phyloP scores from a whole-genome alignment of 2,329 filamentous ascomycete genomes.

The Cercospora janseana region DNA sequence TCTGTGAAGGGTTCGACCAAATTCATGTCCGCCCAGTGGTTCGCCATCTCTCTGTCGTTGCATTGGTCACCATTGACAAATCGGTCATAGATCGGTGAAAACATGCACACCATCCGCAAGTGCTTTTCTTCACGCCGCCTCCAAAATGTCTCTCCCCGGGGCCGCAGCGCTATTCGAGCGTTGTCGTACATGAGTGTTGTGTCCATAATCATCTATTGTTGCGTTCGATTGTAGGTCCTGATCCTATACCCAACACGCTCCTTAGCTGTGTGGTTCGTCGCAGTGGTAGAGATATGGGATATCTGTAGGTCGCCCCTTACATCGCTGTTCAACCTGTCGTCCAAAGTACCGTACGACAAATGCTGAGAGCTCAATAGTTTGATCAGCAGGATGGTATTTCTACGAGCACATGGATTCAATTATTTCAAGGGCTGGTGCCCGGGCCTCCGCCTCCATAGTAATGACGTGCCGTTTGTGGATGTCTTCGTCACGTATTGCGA shows the following conservation, averaged over 20 bases:
- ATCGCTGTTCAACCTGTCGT: neutral
- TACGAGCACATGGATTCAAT: neutral
- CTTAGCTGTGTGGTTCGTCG: neutral
- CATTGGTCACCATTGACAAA: neutral
- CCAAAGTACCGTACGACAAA: neutral
- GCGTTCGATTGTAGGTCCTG: neutral
- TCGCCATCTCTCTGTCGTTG: neutral
- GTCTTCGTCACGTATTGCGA: conserved; percentile 47
- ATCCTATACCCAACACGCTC: neutral
- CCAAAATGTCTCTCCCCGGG: neutral
- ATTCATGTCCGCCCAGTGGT: neutral
- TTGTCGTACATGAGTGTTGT: neutral
- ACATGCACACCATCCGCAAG: neutral
- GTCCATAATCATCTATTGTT: neutral
- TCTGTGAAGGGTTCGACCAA: neutral
- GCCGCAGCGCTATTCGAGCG: neutral
- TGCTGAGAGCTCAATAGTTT: neutral
- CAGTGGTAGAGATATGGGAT: neutral
- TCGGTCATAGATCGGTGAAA: neutral
- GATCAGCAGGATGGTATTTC: neutral
- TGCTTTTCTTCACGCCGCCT: neutral
- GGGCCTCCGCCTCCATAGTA: conserved; percentile 1
- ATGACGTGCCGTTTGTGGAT: conserved; percentile 44
- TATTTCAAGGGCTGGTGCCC: neutral
- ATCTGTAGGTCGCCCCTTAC: neutral